Evolutionary conservation across 1,284 basidiomycete species (phyloP), one percentile per base, ranked within the genome.

Genomic region (Peniophora sp.): DNA sequence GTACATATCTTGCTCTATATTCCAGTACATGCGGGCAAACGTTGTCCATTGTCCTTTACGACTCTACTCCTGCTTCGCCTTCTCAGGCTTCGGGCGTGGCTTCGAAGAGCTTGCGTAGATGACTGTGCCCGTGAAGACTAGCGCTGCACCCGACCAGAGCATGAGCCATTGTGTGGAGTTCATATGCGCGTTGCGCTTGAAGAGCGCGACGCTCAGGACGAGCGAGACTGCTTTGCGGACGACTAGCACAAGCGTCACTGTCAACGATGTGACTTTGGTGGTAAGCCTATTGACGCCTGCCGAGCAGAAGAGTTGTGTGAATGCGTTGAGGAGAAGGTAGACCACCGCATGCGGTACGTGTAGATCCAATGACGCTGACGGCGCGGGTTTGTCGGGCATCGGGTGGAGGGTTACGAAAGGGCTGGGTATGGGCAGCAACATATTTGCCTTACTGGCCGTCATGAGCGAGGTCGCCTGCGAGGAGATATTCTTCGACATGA

Each of bases 251-350:
- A 97, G 82, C 11, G 92, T 94, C 27, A 97, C 93, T 0, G 84
- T 90, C 10, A 96, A 76, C 6, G 85, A 79, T 45, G 81, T 85
- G 2, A 95, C 89, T 41, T 79, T 75, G 1, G 80, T 78, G 0
- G 92, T 94, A 52, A 97, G 75, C 36, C 89, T 76, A 63, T 97
- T 86, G 43, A 97, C 94, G 36, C 94, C 95, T 2, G 90, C 75
- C n/a, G 91, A 85, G 66, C 94, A 97, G 14, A 96, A 55, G 2
- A 94, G 75, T 63, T 96, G 92, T 0, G 93, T 97, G 34, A 87
- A 56, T 2, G 93, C 86, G 67, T 96, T 97, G 25, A 89, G 65
- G 3, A 77, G 61, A 32, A 97, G 77, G 1, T 85, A 80, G 11
- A 85, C 54, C 60, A 85, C 78, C 41, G 85, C 79, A 16, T 72